Base-by-base conservation (phyloP, 495 filamentous ascomycete species). In the Halenospora varia region DNA sequence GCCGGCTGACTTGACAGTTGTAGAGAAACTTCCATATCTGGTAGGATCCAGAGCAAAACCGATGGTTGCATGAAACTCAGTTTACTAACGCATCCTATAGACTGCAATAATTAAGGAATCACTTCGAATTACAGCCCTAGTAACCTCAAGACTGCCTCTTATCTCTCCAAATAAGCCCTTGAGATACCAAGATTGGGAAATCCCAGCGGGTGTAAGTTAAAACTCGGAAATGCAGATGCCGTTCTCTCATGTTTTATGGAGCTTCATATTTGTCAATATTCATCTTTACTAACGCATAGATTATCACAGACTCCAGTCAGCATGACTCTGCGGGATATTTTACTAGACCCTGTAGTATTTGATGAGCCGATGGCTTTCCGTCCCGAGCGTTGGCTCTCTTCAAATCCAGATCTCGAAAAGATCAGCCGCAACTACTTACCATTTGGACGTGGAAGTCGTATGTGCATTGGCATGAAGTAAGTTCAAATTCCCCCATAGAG, bases 381-480 rank as follows among this genome's bases (percentile, higher is more conserved):
- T 1, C 78, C 78, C 0, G 68, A 74, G 22, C 71, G 80, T 0
- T 81, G 77, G 76, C 51, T 81, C 15, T 56, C 67, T 1, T 46
- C 61, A 0, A 29, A 67, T 23, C 65, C 11, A 1, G 48, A 49
- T 1, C 62, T 72, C 2, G 67, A 73, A 3, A 62, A n/a, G n/a
- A n/a, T n/a, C n/a, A n/a, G n/a, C n/a, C n/a, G 62, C 52, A 77
- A 73, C 51, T 58, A 81, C 11, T 62, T 79, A 0, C 59, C 74
- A 0, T 78, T 78, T 46, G 64, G 66, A 0, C 74, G 73, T 20
- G 81, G 81, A 0, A 63, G 53, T 10, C 62, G 77, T 11, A 64
- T 60, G 13, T 84, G 81, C 63, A n/a, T 76, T 4, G 81, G 78
- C 4, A 71, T 72, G 59, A 70, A 75, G 64, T 55, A 61, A 46